Conservation (phyloP, 345 rosid genomes). For the Eucalyptus pauciflora region DNA sequence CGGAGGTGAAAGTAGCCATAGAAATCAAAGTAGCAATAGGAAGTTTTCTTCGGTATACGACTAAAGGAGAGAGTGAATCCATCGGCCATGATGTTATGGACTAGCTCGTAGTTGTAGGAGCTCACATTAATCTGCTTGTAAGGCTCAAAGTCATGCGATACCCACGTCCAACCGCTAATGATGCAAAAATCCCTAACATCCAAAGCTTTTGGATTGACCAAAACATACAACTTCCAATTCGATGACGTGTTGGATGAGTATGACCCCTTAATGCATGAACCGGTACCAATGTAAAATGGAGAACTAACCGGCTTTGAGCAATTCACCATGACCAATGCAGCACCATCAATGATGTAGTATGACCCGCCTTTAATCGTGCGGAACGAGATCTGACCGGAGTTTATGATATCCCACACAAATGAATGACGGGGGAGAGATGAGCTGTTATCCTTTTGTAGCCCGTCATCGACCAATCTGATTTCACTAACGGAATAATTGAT, state of each 20-base stretch:
- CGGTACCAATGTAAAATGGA: not conserved
- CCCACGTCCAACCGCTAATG: not conserved
- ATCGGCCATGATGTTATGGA: not conserved
- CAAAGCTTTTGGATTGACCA: not conserved
- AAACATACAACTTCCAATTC: not conserved
- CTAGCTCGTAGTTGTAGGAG: not conserved
- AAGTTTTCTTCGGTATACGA: not conserved
- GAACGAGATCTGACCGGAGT: not conserved
- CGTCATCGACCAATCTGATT: not conserved
- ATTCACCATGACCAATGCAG: not conserved
- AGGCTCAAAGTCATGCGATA: not conserved
- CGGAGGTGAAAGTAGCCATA: not conserved
- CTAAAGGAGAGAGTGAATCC: not conserved
- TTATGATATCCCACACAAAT: not conserved
- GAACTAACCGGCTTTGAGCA: not conserved
- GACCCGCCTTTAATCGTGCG: not conserved
- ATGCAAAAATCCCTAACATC: not conserved
- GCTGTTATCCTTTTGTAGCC: not conserved
- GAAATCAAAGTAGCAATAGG: not conserved
- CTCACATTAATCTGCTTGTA: not conserved
- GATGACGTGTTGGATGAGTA: not conserved
- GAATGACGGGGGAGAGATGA: not conserved
- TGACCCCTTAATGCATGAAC: not conserved
- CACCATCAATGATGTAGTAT: too few relatives aligned
- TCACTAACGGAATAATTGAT: not conserved